Evolutionary conservation across 2,329 filamentous ascomycete species (phyloP).

Genomic region (Dactylellina parvicollis): DNA sequence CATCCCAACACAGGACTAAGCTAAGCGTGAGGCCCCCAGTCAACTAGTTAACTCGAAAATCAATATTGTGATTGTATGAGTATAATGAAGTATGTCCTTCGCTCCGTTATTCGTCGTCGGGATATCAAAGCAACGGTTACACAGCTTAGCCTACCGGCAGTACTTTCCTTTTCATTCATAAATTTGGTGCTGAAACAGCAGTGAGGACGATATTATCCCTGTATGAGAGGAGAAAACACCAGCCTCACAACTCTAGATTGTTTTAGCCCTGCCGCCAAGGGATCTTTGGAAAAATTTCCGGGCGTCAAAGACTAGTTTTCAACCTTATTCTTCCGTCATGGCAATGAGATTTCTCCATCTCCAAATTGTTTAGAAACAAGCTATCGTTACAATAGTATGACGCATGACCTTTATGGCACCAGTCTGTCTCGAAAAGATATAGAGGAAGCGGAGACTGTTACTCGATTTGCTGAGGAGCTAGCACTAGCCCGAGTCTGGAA

Average conservation of each 20-base stretch:
- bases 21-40: too few relatives aligned
- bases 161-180: background rate
- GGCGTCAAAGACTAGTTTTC: background rate
- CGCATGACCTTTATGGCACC: background rate
- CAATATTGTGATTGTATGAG: too few relatives aligned
- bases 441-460: background rate
- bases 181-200: background rate
- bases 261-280: background rate
- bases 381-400: background rate
- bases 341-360: background rate
- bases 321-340: background rate
- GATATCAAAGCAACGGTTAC: background rate
- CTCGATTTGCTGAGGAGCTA: background rate
- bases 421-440: background rate
- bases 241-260: background rate
- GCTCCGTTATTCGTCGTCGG: too few relatives aligned
- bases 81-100: too few relatives aligned
- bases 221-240: background rate
- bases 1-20: too few relatives aligned
- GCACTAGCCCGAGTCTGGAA: constrained; percentile 14
- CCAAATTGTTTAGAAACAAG: background rate
- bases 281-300: background rate
- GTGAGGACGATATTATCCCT: background rate
- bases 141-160: background rate
- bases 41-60: too few relatives aligned